Conservation (phyloP, 2,329 filamentous ascomycete species). For the Colletotrichum noveboracense region DNA sequence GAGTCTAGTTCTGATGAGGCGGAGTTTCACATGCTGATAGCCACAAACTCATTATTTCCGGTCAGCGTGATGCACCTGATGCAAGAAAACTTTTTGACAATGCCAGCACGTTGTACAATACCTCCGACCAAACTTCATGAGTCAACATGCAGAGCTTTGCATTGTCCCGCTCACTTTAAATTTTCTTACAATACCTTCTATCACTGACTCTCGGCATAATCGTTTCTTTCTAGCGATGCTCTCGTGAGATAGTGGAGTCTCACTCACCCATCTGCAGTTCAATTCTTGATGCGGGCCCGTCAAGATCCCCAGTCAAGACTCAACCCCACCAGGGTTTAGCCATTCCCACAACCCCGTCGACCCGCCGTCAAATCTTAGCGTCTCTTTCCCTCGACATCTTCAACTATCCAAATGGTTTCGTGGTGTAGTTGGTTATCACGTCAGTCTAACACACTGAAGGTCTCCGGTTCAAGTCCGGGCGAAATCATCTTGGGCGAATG, state of each 20-base stretch:
- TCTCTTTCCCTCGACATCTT: rapidly evolving
- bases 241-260: no score
- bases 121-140: neutral
- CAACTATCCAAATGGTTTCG: slow-evolving; percentile 4
- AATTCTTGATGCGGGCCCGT: neutral
- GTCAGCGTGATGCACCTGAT: neutral
- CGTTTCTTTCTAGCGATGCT: neutral
- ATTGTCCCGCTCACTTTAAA: rapidly evolving
- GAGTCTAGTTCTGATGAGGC: neutral
- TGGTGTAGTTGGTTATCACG: slow-evolving; percentile 52
- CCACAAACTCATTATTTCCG: neutral
- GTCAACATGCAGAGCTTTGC: neutral
- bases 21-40: neutral
- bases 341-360: neutral
- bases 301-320: neutral
- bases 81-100: no score
- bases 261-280: neutral
- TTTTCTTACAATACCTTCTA: neutral
- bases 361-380: neutral
- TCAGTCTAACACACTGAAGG: slow-evolving; percentile 46
- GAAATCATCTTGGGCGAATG: slow-evolving; percentile 16
- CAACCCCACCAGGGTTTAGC: neutral
- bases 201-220: neutral
- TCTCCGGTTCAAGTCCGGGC: slow-evolving; percentile 22
- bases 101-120: neutral